phyloP scores from a whole-genome alignment of 176 grass and related monocot species.

The Luzula sylvatica region DNA sequence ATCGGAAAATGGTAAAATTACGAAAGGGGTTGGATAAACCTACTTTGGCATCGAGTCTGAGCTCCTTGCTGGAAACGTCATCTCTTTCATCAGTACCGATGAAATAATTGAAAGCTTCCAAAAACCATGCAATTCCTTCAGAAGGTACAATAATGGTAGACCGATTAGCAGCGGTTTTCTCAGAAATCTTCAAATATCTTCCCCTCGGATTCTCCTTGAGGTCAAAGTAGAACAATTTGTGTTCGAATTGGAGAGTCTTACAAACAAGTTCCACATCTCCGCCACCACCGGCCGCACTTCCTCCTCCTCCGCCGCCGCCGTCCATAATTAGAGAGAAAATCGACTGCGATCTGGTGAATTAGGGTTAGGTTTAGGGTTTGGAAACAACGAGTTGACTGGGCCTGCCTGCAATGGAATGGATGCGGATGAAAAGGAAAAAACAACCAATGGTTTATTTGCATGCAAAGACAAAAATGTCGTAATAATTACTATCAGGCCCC shows the following conservation, averaged over 20 bases:
- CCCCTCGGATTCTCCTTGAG: conserved; percentile 96
- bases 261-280: conserved; percentile 91
- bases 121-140: conserved; percentile 73
- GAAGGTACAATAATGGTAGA: conserved; percentile 95
- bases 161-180: conserved; percentile 87
- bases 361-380: conserved; percentile 65
- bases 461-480: conserved; percentile 1
- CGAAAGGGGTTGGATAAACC: background rate
- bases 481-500: conserved; percentile 13
- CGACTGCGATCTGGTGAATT: conserved; percentile 20
- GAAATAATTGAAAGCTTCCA: conserved; percentile 93
- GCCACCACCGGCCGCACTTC: conserved; percentile 35
- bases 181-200: conserved; percentile 94
- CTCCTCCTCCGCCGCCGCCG: conserved; percentile 28
- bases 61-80: conserved; percentile 79
- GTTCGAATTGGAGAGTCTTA: conserved; percentile 99
- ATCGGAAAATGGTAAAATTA: background rate
- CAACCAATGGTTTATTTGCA: background rate
- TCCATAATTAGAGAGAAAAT: conserved; percentile 40
- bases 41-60: conserved; percentile 86
- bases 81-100: conserved; percentile 87
- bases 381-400: conserved; percentile 3
- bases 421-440: background rate
- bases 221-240: conserved; percentile 99
- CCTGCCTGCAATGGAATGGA: conserved; percentile 5